Evolutionary conservation across 148 eudicot genomes (phyloP), one percentile per base, ranked within the genome.

Genomic region (Amaranthus hypochondriacus): DNA sequence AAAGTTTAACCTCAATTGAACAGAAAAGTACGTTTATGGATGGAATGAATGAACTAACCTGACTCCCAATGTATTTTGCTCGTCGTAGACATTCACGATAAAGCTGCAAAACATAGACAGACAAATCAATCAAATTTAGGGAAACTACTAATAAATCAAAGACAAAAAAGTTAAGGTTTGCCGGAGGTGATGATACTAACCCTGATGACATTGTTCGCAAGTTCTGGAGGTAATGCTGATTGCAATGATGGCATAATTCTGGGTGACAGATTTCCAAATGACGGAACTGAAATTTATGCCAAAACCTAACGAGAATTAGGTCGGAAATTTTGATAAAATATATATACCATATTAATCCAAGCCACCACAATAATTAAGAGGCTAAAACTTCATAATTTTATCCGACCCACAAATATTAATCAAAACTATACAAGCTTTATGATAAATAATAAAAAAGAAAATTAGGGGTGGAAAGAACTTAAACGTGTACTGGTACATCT

Each of bases 81-180:
- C 96, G 83, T 28, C 96, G 82, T 62, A 89, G 89, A 81, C 97
- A 92, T 83, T 92, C 96, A 11, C 96, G 93, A 69, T 90, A 92
- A 49, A 92, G 89, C 93, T 90, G 70, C 56, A 28, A 28, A 28
- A 79, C 7, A 76, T 6, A 47, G 60, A 71, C 56, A 49, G 58
- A 21, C 15, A 52, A 56, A 48, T 2, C 42, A 28, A 18, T 5
- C n/a, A 12, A 10, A 11, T 39, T 11, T 5, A 56, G 39, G 15
- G 28, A 55, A 50, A 61, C 59, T 39, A 54, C 5, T 3, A 6
- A 0, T 1, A 43, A 58, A 51, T 2, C 53, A 42, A 55, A 18
- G 14, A 70, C 13, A 54, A 18, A 2, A 65, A 56, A 2, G 39
- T 28, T 28, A 28, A 28, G 39, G 39, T 28, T 28, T 28, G 39